These are phyloP conservation scores for Blastobotrys mokoenaii DNA, from an alignment of 805 yeast species.

Conservation along the genomic window DNA sequence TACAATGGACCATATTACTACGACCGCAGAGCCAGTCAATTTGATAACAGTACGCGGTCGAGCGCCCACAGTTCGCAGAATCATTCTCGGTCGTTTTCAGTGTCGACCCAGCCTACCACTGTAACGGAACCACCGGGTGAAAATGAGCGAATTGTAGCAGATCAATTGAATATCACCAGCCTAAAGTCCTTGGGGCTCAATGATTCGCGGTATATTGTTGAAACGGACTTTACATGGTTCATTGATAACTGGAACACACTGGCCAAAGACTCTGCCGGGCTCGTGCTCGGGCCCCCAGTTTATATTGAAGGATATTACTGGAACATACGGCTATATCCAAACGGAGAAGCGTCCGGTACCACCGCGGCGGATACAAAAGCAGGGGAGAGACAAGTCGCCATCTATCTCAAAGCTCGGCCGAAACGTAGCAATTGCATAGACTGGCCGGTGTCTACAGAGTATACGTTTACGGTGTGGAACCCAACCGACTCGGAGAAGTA, in stretches of 20 bases:
- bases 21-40: too few species aligned
- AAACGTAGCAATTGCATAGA: neutral
- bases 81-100: too few species aligned
- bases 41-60: too few species aligned
- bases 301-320: neutral
- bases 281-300: neutral
- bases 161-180: neutral
- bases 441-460: too few species aligned
- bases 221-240: neutral
- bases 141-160: too few species aligned
- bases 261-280: neutral
- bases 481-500: neutral
- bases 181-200: neutral
- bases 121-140: too few species aligned
- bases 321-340: neutral
- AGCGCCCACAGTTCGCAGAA: too few species aligned
- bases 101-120: too few species aligned
- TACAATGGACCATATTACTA: too few species aligned
- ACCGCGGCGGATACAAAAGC: too few species aligned
- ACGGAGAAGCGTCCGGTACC: too few species aligned
- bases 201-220: neutral
- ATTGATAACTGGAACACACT: neutral
- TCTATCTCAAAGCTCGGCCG: neutral
- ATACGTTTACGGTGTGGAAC: neutral
- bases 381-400: neutral